A percentile compares a stretch with the other conserved stretches of the same genome.
Conservation (phyloP, 768 basidiomycete species). For the Hortiboletus campestris region DNA sequence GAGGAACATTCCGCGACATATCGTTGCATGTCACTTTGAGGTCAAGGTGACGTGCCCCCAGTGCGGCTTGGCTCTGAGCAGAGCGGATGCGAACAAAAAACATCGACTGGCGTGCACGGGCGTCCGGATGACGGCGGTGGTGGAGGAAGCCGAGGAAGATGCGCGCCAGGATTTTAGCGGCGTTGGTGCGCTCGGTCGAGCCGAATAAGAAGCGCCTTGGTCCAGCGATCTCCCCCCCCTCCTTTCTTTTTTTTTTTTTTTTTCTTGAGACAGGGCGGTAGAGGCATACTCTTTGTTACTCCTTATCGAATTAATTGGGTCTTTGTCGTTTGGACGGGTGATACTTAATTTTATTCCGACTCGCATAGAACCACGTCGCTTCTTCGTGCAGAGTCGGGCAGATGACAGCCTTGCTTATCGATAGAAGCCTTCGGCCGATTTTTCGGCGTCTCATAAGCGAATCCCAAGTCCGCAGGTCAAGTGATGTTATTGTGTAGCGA, state of each 20-base stretch:
- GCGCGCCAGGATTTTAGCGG: constrained; percentile 4
- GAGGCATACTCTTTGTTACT: neutral
- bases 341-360: neutral
- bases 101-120: constrained; percentile 16
- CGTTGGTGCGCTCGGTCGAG: constrained; percentile 9
- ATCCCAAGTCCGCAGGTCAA: no score
- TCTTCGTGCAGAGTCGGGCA: no score
- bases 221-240: neutral
- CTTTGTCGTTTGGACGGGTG: neutral
- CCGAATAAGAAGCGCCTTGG: neutral
- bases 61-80: constrained; percentile 19
- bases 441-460: neutral
- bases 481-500: no score
- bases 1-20: constrained; percentile 26
- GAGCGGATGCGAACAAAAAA: constrained; percentile 26
- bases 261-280: neutral
- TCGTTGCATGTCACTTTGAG: constrained; percentile 24
- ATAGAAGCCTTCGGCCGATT: neutral
- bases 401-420: no score
- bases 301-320: neutral
- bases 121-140: neutral
- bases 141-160: neutral
- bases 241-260: neutral
- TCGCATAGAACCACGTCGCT: no score
- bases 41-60: constrained; percentile 17